phyloP scores from a whole-genome alignment of 129 eudicot genomes.

The Kitagawia praeruptora region DNA sequence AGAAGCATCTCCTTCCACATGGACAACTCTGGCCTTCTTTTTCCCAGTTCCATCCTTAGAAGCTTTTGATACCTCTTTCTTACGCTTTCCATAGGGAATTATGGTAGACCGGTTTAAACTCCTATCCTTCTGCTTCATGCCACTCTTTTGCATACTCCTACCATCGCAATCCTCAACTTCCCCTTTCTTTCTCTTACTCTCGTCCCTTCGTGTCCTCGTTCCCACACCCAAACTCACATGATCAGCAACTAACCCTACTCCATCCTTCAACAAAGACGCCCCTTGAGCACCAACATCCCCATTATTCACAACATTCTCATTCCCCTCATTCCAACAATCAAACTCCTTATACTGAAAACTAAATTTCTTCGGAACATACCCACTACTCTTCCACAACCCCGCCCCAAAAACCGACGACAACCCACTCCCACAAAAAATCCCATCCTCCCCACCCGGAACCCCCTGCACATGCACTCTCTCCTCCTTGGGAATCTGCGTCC shows the following conservation, averaged over 20 bases:
- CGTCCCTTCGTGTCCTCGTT: constrained; percentile 19
- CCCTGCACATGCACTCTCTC: constrained; percentile 94
- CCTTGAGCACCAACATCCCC: constrained; percentile 44
- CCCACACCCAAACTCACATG: constrained; percentile 14
- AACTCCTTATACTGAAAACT: constrained; percentile 61
- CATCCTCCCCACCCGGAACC: constrained; percentile 77
- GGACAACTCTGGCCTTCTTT: constrained; percentile 44
- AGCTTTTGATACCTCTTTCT: constrained; percentile 35
- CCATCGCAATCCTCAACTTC: constrained; percentile 28
- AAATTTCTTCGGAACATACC: constrained; percentile 83
- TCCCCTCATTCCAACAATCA: constrained; percentile 46
- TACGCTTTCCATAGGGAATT: constrained; percentile 37
- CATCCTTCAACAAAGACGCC: constrained; percentile 25
- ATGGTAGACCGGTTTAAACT: constrained; percentile 29
- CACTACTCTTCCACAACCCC: constrained; percentile 71
- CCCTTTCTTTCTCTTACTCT: constrained; percentile 26
- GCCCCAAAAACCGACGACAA: constrained; percentile 56
- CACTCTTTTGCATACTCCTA: constrained; percentile 16
- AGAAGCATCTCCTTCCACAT: constrained; percentile 35
- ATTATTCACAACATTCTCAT: constrained; percentile 35
- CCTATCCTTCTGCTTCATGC: constrained; percentile 37
- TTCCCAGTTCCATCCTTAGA: constrained; percentile 43
- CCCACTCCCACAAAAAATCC: constrained; percentile 40
- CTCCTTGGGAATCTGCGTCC: constrained; percentile 65
- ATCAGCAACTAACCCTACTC: constrained; percentile 1